Evolutionary conservation across 2,329 filamentous ascomycete genomes (phyloP), one percentile per base, ranked within the genome.

Genomic region (Cercospora beticola): DNA sequence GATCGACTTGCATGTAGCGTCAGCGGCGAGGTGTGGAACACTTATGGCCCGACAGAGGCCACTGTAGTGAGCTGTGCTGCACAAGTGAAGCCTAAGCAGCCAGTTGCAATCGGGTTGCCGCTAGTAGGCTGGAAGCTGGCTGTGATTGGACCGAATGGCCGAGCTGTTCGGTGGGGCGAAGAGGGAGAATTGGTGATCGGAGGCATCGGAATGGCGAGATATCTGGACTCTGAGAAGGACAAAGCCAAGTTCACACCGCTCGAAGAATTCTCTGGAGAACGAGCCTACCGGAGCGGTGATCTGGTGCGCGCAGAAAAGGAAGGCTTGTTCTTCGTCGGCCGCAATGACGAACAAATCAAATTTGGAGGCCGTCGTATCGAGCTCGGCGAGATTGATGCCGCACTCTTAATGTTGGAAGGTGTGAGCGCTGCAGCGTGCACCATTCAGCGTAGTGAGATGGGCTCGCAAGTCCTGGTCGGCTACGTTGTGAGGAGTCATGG

Each of bases 261-360:
- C 5, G n/a, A 40, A n/a, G 58, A 63, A 7, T 67, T 67, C 5
- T 54, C 28, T 10, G 58, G 65, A 21, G 65, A 67, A n/a, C 65
- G 65, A 57, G 65, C 40, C 2, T 65, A 65, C 30, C 18, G 63
- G 16, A 65, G 52, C 30, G 63, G 63, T 5, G 63, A 65, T 7
- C 30, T 65, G 23, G 54, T 60, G 26, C 52, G 52, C 56, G 52
- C 63, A 36, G 54, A 58, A 23, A 23, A 36, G 21, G 9, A 54
- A 52, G 61, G 61, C 0, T 43, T 63, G 21, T 63, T 12, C 43
- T 63, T 63, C 28, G 61, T 63, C 8, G 63, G 63, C 36, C 64
- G 64, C 43, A 62, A 66, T 10, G 64, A 66, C 26, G 64, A 61
- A 28, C 64, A 66, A 26, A 62, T 66, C n/a, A 66, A 66, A 28